phyloP scores from a whole-genome alignment of 2,329 filamentous ascomycete genomes.

The Colletotrichum lupini region DNA sequence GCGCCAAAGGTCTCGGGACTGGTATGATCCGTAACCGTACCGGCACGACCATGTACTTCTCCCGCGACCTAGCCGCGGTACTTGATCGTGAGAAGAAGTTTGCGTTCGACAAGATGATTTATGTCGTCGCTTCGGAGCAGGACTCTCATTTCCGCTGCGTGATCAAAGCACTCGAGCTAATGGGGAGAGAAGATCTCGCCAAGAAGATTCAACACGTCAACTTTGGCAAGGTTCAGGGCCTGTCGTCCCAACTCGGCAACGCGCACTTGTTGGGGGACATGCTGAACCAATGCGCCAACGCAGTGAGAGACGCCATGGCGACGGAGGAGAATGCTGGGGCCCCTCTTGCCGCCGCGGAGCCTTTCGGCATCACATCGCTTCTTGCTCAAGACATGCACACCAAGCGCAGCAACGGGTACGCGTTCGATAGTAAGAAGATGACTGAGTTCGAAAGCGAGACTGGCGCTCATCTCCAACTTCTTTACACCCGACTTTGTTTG shows the following conservation, averaged over 20 bases:
- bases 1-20: slow-evolving; percentile 74
- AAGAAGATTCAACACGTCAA: slow-evolving; percentile 50
- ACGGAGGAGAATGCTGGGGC: slow-evolving; percentile 74
- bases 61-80: slow-evolving; percentile 75
- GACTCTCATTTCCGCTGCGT: slow-evolving; percentile 48
- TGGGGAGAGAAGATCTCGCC: slow-evolving; percentile 47
- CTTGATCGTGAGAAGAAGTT: slow-evolving; percentile 68
- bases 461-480: slow-evolving; percentile 79
- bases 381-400: slow-evolving; percentile 63
- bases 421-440: slow-evolving; percentile 61
- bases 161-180: slow-evolving; percentile 47
- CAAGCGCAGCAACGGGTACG: slow-evolving; percentile 39
- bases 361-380: slow-evolving; percentile 74
- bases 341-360: slow-evolving; percentile 71
- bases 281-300: slow-evolving; percentile 63
- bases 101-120: slow-evolving; percentile 52
- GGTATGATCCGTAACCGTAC: slow-evolving; percentile 72
- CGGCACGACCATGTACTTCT: slow-evolving; percentile 75
- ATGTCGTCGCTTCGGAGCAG: slow-evolving; percentile 50
- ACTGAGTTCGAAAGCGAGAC: slow-evolving; percentile 80
- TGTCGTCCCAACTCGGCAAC: slow-evolving; percentile 55
- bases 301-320: slow-evolving; percentile 68
- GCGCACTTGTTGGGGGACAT: slow-evolving; percentile 68
- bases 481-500: slow-evolving; percentile 70
- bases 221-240: slow-evolving; percentile 61